phyloP scores from a whole-genome alignment of 306 rosid species.

The Fagus sylvatica region DNA sequence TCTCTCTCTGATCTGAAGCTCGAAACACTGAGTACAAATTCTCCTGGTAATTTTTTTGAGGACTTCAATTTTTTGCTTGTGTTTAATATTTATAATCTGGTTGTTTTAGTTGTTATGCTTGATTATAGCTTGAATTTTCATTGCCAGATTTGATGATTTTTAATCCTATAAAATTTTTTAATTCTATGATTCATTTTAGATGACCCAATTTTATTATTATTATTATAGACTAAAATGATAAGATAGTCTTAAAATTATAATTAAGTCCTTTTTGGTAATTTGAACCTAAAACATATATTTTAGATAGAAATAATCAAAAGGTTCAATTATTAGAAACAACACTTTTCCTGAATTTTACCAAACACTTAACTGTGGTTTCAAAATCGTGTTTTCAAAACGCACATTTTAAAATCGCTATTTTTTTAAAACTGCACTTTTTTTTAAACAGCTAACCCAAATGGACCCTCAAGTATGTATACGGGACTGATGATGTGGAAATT shows the following conservation, averaged over 20 bases:
- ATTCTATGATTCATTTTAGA: background rate
- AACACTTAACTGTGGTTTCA: too few species aligned
- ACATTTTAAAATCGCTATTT: too few species aligned
- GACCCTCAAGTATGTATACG: constrained; percentile 69
- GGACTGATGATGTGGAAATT: constrained; percentile 5
- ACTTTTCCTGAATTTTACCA: too few species aligned
- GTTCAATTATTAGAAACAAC: too few species aligned
- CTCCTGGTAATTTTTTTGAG: background rate
- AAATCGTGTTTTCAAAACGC: too few species aligned
- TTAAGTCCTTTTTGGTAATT: too few species aligned
- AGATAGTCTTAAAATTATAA: too few species aligned
- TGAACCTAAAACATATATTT: too few species aligned
- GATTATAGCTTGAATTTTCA: background rate
- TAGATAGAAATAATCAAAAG: too few species aligned
- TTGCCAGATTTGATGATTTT: background rate
- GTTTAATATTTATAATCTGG: background rate
- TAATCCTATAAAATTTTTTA: background rate
- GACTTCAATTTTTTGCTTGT: background rate
- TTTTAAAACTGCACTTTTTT: constrained; percentile 82
- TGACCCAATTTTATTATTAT: background rate
- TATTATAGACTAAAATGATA: too few species aligned
- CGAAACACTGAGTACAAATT: background rate
- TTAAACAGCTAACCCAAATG: too few species aligned
- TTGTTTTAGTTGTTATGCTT: background rate
- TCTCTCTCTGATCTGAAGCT: background rate